Evolutionary conservation across 2,329 filamentous ascomycete genomes (phyloP).

Genomic region (Colletotrichum caudatum): DNA sequence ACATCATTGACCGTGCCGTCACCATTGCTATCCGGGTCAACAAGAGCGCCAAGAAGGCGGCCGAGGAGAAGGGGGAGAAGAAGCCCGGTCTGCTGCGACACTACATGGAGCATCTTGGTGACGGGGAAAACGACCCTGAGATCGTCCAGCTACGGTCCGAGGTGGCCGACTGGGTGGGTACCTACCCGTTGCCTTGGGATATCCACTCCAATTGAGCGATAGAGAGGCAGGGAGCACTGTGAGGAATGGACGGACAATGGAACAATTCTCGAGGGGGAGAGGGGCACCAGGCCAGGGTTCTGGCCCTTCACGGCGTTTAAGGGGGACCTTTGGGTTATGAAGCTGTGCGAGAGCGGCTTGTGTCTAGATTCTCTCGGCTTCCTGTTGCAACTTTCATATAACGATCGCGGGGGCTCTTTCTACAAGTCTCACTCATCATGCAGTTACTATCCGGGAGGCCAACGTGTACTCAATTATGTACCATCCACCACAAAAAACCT

Average conservation of each 20-base stretch:
- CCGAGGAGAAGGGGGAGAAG: conserved; percentile 75
- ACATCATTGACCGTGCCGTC: conserved; percentile 87
- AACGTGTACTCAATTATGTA: not conserved
- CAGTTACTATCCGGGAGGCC: not conserved
- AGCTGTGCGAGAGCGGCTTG: conserved; percentile 10
- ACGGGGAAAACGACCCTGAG: conserved; percentile 75
- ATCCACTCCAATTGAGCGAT: conserved; percentile 44
- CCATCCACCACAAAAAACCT: not conserved
- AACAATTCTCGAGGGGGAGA: not conserved
- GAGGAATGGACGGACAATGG: conserved; percentile 8
- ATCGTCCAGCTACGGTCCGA: conserved; percentile 79
- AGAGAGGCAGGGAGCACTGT: not conserved
- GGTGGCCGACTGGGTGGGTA: conserved; percentile 83
- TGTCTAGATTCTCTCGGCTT: conserved; percentile 2
- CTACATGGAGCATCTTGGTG: conserved; percentile 76
- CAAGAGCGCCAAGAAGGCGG: conserved; percentile 76
- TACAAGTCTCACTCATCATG: not conserved
- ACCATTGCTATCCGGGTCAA: conserved; percentile 82
- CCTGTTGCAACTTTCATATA: conserved; percentile 1
- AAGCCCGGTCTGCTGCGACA: conserved; percentile 72
- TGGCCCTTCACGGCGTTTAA: conserved; percentile 30
- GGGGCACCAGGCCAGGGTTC: not conserved
- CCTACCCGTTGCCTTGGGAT: conserved; percentile 78
- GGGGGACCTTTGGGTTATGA: conserved; percentile 15
- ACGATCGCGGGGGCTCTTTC: not conserved